Conservation (phyloP, 2,329 filamentous ascomycete genomes). For the Fusarium coicis region DNA sequence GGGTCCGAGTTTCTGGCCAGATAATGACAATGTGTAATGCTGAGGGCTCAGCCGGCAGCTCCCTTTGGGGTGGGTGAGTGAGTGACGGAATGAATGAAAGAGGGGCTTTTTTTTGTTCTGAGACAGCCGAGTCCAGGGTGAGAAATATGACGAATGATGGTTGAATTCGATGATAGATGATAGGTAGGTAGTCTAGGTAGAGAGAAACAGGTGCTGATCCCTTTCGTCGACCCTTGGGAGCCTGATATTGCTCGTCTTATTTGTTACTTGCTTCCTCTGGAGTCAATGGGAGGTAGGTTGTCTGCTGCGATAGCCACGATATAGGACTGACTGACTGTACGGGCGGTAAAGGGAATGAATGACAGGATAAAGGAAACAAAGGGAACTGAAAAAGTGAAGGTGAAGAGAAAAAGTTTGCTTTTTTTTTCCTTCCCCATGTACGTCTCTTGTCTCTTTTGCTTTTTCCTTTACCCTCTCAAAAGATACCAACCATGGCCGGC, state of each 20-base stretch:
- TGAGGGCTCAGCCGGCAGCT: conserved; percentile 9
- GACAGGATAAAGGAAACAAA: conserved; percentile 19
- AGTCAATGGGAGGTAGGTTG: not conserved
- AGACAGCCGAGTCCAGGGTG: conserved; percentile 30
- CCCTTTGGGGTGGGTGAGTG: conserved; percentile 5
- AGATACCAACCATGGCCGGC: conserved; percentile 4
- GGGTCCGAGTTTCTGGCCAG: conserved; percentile 29
- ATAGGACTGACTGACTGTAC: not conserved
- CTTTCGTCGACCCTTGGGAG: not conserved
- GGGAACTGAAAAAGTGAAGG: conserved; percentile 7
- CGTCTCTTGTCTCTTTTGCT: conserved; percentile 1
- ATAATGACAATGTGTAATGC: conserved; percentile 14
- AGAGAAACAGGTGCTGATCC: conserved; percentile 35
- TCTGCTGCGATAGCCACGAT: not conserved
- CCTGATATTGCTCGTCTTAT: not conserved
- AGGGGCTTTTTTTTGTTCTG: conserved; percentile 23
- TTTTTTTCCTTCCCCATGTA: not conserved
- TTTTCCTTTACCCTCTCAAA: not conserved
- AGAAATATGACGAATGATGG: conserved; percentile 24
- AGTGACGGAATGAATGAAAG: conserved; percentile 2
- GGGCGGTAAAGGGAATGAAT: conserved; percentile 5
- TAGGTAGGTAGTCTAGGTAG: not conserved
- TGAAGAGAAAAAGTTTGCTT: conserved; percentile 12
- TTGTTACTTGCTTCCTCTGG: not conserved
- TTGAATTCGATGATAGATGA: conserved; percentile 6